phyloP scores from a whole-genome alignment of 495 filamentous ascomycete genomes.

The Terfezia claveryi region DNA sequence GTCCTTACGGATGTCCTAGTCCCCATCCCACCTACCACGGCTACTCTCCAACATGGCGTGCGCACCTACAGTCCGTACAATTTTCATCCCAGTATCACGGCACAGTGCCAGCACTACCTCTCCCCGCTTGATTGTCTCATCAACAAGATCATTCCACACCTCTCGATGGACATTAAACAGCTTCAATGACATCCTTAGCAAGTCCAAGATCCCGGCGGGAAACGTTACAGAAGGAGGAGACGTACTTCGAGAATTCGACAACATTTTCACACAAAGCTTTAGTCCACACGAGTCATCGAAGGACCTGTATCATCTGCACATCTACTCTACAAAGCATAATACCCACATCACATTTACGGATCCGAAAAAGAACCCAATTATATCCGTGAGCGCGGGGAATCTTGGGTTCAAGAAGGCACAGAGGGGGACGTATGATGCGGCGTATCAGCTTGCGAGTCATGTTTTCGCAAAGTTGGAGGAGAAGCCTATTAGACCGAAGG shows the following conservation, averaged over 20 bases:
- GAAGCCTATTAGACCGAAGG: constrained; percentile 19
- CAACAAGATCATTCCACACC: no score
- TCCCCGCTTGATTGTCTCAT: no score
- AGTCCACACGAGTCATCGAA: not conserved
- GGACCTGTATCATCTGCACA: constrained; percentile 60
- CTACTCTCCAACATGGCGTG: no score
- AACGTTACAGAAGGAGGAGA: no score
- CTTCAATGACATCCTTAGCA: not conserved
- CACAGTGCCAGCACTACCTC: no score
- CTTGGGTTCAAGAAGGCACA: constrained; percentile 64
- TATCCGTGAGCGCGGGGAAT: constrained; percentile 59
- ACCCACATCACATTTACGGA: constrained; percentile 70
- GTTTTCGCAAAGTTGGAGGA: constrained; percentile 57
- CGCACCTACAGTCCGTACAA: no score
- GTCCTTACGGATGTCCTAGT: no score
- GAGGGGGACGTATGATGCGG: constrained; percentile 72
- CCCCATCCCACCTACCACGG: no score
- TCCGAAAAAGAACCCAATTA: constrained; percentile 51
- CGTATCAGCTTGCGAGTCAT: constrained; percentile 65
- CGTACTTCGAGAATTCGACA: no score
- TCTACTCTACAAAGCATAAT: constrained; percentile 78
- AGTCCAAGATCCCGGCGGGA: not conserved
- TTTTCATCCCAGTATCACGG: no score
- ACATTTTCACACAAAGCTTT: no score
- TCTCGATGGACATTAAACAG: no score